A percentile compares a stretch with the other conserved stretches of the same genome.
Conservation (phyloP, 768 basidiomycete species). For the Agaricus bisporus region DNA sequence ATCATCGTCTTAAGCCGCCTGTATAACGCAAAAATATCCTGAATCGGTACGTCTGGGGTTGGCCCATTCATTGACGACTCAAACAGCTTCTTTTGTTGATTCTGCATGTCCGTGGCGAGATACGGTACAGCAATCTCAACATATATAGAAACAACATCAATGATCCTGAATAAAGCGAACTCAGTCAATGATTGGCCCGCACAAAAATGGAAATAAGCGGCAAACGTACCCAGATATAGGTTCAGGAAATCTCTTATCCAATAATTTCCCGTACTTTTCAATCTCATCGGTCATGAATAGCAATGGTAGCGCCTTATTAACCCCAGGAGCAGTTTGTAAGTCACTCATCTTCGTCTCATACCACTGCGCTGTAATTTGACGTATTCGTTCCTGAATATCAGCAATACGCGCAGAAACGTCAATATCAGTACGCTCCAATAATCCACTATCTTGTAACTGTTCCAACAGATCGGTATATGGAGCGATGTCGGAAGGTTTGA, state of each 20-base stretch:
- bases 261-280: slow-evolving; percentile 75
- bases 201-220: not conserved
- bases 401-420: slow-evolving; percentile 62
- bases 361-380: slow-evolving; percentile 50
- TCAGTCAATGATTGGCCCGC: not conserved
- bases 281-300: slow-evolving; percentile 84
- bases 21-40: slow-evolving; percentile 87
- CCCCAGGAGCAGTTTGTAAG: slow-evolving; percentile 63
- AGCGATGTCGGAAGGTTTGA: slow-evolving; percentile 67
- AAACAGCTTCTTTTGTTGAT: slow-evolving; percentile 65
- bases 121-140: slow-evolving; percentile 65
- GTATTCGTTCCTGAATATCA: slow-evolving; percentile 64
- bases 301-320: slow-evolving; percentile 76
- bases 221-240: slow-evolving; percentile 69
- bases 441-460: slow-evolving; percentile 59
- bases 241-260: slow-evolving; percentile 85
- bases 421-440: slow-evolving; percentile 68
- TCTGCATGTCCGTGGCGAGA: slow-evolving; percentile 60
- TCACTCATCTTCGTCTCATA: slow-evolving; percentile 61
- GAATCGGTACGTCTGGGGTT: slow-evolving; percentile 81
- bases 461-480: slow-evolving; percentile 65
- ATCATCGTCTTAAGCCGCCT: slow-evolving; percentile 67
- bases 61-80: slow-evolving; percentile 85
- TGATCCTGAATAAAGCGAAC: slow-evolving; percentile 31
- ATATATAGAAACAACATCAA: slow-evolving; percentile 73